A percentile compares a stretch with the other conserved stretches of the same genome.
Conservation (phyloP, 805 yeast species). For the Wickerhamomyces mucosus region DNA sequence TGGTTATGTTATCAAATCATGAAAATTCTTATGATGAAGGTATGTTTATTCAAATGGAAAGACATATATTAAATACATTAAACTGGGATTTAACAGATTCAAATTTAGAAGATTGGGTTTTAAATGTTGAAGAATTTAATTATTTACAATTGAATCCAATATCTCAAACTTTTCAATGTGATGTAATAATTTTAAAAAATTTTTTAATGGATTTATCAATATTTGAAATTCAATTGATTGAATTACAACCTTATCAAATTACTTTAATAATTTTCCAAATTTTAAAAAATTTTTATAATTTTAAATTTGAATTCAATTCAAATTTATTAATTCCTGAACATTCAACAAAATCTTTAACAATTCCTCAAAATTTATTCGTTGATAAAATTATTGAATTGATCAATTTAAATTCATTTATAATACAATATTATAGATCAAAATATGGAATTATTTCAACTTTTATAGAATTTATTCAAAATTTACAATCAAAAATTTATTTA, state of each 20-base stretch:
- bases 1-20: slow-evolving; percentile 49
- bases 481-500: too few relatives aligned
- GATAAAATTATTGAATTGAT: slow-evolving; percentile 6
- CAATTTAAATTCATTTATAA: slow-evolving; percentile 2
- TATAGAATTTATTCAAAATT: background rate
- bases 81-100: slow-evolving; percentile 71
- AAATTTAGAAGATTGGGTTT: slow-evolving; percentile 37
- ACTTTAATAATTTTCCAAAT: slow-evolving; percentile 15
- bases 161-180: slow-evolving; percentile 12
- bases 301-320: slow-evolving; percentile 7
- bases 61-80: slow-evolving; percentile 61
- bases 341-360: slow-evolving; percentile 1
- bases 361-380: slow-evolving; percentile 7
- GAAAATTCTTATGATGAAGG: slow-evolving; percentile 47
- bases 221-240: slow-evolving; percentile 37
- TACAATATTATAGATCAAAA: slow-evolving; percentile 5
- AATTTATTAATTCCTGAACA: slow-evolving; percentile 10
- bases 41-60: slow-evolving; percentile 81
- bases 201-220: slow-evolving; percentile 39
- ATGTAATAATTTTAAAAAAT: slow-evolving; percentile 36
- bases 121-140: slow-evolving; percentile 35
- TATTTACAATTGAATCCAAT: slow-evolving; percentile 27
- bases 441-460: background rate
- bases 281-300: slow-evolving; percentile 1
- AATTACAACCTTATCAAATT: slow-evolving; percentile 23